These are phyloP conservation scores for Chaetoceros tenuissimus DNA, from an alignment of 108 stramenopile genomes.

Conservation along the genomic window DNA sequence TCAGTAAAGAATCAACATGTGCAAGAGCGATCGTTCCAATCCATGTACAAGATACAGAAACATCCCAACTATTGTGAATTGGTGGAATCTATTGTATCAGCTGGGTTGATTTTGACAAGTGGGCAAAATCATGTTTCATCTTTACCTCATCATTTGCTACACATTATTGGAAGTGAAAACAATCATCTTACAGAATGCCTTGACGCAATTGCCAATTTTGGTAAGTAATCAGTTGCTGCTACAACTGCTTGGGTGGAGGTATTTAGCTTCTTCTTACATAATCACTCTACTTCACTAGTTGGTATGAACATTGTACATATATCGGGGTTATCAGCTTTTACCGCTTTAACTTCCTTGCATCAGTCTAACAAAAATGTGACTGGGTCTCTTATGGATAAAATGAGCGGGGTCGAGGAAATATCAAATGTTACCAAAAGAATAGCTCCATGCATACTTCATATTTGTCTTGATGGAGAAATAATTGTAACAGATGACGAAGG, in stretches of 20 bases:
- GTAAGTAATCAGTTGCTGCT: background rate
- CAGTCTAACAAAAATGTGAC: background rate
- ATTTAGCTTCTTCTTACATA: no score
- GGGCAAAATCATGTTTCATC: no score
- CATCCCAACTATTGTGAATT: no score
- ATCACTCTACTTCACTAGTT: background rate
- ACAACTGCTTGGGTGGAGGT: no score
- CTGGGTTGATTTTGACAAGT: no score
- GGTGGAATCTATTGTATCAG: no score
- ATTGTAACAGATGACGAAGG: background rate
- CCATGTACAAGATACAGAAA: no score
- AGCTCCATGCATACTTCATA: background rate
- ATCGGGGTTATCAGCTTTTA: background rate
- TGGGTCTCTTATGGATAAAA: background rate
- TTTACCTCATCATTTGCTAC: background rate
- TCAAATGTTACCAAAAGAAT: background rate
- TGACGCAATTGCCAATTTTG: background rate
- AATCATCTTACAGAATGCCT: background rate
- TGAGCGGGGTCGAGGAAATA: background rate
- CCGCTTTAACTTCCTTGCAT: no score
- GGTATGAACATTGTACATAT: background rate
- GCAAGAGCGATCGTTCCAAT: no score
- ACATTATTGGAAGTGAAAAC: background rate
- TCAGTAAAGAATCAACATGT: no score
- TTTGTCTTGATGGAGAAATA: background rate